Evolutionary conservation across 1,139 yeast species (phyloP).

Genomic region (Lodderomyces parapsilosis): DNA sequence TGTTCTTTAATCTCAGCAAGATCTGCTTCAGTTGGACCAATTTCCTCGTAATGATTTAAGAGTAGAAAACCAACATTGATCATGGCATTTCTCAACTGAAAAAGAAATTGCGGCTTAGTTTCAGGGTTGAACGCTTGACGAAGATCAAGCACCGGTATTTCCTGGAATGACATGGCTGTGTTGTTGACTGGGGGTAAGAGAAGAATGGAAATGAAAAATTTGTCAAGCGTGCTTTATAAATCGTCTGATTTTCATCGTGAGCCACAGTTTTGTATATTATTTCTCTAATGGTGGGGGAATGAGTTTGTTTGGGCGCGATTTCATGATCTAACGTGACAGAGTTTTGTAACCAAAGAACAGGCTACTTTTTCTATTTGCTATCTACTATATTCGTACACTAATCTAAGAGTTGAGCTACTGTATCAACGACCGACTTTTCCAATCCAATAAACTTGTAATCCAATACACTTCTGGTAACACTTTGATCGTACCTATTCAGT

Average conservation of each 20-base stretch:
- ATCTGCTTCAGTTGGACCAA: constrained; percentile 34
- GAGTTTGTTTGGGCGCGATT: no score
- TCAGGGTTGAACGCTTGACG: constrained; percentile 31
- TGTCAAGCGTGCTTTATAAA: no score
- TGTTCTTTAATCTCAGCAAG: constrained; percentile 41
- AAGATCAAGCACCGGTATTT: constrained; percentile 39
- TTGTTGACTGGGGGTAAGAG: no score
- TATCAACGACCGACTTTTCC: constrained; percentile 34
- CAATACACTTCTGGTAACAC: constrained; percentile 27
- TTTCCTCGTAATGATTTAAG: constrained; percentile 41
- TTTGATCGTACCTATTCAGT: constrained; percentile 20
- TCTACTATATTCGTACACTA: background rate
- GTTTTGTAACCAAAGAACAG: no score
- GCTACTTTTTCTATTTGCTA: background rate
- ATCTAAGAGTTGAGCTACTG: constrained; percentile 38
- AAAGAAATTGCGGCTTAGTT: constrained; percentile 44
- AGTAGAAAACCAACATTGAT: constrained; percentile 64
- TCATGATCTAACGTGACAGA: no score
- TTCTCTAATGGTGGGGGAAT: no score
- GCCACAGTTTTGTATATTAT: no score
- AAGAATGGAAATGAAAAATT: no score
- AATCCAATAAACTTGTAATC: constrained; percentile 36
- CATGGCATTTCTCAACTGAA: constrained; percentile 50
- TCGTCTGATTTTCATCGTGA: no score
- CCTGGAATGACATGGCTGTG: constrained; percentile 21